A percentile compares a stretch with the other conserved stretches of the same genome.
phyloP scores from a whole-genome alignment of 805 yeast genomes.

The Geotrichum ghanense region DNA sequence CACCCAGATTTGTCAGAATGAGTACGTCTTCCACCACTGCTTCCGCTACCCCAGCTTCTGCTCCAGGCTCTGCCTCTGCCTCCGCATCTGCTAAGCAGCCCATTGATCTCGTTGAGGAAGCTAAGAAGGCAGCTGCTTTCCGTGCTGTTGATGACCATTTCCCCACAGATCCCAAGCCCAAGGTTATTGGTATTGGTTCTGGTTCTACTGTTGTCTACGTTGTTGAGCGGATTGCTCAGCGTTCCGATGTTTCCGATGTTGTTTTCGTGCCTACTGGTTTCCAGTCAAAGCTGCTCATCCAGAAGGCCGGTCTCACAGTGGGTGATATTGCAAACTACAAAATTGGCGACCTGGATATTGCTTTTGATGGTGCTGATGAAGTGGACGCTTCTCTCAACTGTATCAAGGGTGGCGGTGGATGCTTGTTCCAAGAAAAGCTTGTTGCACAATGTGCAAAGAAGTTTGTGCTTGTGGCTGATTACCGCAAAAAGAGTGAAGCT shows the following conservation, averaged over 20 bases:
- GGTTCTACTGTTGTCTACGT: conserved; percentile 97
- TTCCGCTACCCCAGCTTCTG: neutral
- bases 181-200: conserved; percentile 95
- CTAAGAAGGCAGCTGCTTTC: conserved; percentile 87
- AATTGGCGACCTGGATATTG: conserved; percentile 67
- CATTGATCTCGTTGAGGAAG: conserved; percentile 46
- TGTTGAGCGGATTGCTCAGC: conserved; percentile 84
- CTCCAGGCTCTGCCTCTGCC: neutral
- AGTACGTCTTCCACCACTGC: too few species aligned
- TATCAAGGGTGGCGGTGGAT: conserved; percentile 98
- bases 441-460: conserved; percentile 71
- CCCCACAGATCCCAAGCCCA: conserved; percentile 52
- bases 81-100: neutral
- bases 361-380: conserved; percentile 98
- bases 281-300: conserved; percentile 79
- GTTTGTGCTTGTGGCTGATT: conserved; percentile 87
- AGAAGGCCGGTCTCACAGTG: conserved; percentile 65
- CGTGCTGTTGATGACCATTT: conserved; percentile 84
- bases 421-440: conserved; percentile 89
- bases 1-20: too few species aligned
- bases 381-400: conserved; percentile 71
- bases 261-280: conserved; percentile 94
- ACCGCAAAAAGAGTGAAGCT: conserved; percentile 62
- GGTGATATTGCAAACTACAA: conserved; percentile 71
- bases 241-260: conserved; percentile 37